phyloP scores from a whole-genome alignment of 1,284 basidiomycete species.

The Austropuccinia psidii region DNA sequence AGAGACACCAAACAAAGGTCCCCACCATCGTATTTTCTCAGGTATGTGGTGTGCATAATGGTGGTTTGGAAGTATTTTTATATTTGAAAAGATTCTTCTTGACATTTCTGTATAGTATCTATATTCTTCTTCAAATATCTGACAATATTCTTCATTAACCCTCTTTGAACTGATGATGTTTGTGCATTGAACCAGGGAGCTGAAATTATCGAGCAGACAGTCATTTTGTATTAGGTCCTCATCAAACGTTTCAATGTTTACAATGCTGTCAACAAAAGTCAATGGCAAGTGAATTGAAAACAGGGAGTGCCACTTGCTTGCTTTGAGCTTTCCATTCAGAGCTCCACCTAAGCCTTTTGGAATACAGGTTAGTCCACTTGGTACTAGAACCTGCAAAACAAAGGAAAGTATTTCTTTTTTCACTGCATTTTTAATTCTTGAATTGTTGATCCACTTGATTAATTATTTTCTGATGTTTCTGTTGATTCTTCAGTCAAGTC shows the following conservation, averaged over 20 bases:
- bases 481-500: not conserved
- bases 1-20: not conserved
- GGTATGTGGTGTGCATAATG: constrained; percentile 4
- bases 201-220: constrained; percentile 16
- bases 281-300: constrained; percentile 34
- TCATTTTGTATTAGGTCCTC: not conserved
- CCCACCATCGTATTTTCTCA: constrained; percentile 4
- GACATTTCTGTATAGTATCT: not conserved
- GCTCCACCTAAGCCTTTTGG: not conserved
- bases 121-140: not conserved
- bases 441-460: no score
- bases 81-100: not conserved
- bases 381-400: not conserved
- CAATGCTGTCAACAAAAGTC: constrained; percentile 4
- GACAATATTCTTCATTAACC: not conserved
- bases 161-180: not conserved
- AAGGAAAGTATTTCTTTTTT: no score
- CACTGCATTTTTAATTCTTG: no score
- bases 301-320: constrained; percentile 4
- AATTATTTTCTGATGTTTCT: not conserved
- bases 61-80: constrained; percentile 4
- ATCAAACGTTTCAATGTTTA: not conserved
- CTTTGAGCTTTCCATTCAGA: constrained; percentile 15
- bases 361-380: not conserved
- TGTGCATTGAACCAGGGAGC: constrained; percentile 35